phyloP scores from a whole-genome alignment of 257 asterid species.

The Parsonsia alboflavescens region DNA sequence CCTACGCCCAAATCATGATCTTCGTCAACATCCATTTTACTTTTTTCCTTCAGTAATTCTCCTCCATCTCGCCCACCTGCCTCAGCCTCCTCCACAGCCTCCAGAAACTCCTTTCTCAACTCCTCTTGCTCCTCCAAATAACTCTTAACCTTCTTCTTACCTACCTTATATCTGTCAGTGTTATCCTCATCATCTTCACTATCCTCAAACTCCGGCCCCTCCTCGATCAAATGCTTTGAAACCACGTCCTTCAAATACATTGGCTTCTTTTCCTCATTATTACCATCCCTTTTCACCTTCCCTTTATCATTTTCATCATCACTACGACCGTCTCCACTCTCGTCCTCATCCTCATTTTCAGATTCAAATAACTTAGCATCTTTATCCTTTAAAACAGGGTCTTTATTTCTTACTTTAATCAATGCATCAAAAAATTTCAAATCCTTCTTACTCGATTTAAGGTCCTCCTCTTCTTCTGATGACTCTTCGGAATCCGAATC shows the following conservation, averaged over 20 bases:
- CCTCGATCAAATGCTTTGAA: slow-evolving; percentile 62
- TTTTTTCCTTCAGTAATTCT: slow-evolving; percentile 55
- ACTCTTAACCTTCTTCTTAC: slow-evolving; percentile 35
- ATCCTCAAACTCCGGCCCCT: slow-evolving; percentile 59
- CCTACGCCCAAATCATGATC: slow-evolving; percentile 29
- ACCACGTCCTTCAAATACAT: slow-evolving; percentile 74
- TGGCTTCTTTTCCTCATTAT: slow-evolving; percentile 43
- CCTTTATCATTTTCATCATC: slow-evolving; percentile 11
- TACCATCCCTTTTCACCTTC: slow-evolving; percentile 20
- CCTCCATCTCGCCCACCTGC: slow-evolving; percentile 36
- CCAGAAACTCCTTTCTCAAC: slow-evolving; percentile 38
- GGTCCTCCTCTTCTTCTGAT: slow-evolving; percentile 31
- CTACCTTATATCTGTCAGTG: neutral
- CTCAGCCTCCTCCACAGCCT: slow-evolving; percentile 36
- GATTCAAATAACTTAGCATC: slow-evolving; percentile 61
- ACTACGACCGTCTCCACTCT: neutral
- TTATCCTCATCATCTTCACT: slow-evolving; percentile 27
- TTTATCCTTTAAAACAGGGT: slow-evolving; percentile 48
- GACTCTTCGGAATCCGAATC: slow-evolving; percentile 36
- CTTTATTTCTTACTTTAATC: slow-evolving; percentile 51
- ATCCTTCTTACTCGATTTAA: slow-evolving; percentile 33
- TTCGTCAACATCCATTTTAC: slow-evolving; percentile 16
- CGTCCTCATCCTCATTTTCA: slow-evolving; percentile 33
- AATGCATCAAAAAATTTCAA: slow-evolving; percentile 53
- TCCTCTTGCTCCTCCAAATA: slow-evolving; percentile 69